A percentile compares a stretch with the other conserved stretches of the same genome.
phyloP scores from a whole-genome alignment of 2,329 filamentous ascomycete species.

The Macroventuria anomochaeta region DNA sequence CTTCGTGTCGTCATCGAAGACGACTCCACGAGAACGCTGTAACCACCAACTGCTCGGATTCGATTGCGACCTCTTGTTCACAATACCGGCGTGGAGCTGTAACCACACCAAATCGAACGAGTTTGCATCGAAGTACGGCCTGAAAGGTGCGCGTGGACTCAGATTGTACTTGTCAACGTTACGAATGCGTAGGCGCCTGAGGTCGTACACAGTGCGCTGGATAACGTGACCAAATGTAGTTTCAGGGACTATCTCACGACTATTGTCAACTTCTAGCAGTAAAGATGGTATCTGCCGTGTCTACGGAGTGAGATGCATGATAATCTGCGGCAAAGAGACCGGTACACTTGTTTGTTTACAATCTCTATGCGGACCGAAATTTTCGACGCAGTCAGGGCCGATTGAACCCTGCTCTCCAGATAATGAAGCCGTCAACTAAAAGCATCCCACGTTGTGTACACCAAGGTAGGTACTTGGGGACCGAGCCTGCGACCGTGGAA shows the following conservation, averaged over 20 bases:
- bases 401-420: background rate
- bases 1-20: slow-evolving; percentile 20
- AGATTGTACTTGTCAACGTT: background rate
- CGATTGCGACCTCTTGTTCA: background rate
- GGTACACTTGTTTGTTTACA: background rate
- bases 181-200: background rate
- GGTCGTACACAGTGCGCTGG: background rate
- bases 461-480: background rate
- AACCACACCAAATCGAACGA: background rate
- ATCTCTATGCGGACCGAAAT: background rate
- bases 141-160: background rate
- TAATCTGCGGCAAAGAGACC: background rate
- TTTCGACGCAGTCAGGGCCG: background rate
- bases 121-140: background rate
- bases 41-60: background rate
- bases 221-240: background rate
- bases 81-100: background rate
- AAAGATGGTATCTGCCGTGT: background rate
- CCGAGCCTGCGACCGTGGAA: background rate
- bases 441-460: background rate
- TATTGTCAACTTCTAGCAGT: background rate
- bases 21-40: slow-evolving; percentile 19
- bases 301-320: no score
- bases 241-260: background rate
- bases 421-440: background rate